A percentile compares a stretch with the other conserved stretches of the same genome.
These are phyloP conservation scores for Myriosclerotinia duriaeana DNA, from an alignment of 2,329 filamentous ascomycete genomes.

Conservation along the genomic window DNA sequence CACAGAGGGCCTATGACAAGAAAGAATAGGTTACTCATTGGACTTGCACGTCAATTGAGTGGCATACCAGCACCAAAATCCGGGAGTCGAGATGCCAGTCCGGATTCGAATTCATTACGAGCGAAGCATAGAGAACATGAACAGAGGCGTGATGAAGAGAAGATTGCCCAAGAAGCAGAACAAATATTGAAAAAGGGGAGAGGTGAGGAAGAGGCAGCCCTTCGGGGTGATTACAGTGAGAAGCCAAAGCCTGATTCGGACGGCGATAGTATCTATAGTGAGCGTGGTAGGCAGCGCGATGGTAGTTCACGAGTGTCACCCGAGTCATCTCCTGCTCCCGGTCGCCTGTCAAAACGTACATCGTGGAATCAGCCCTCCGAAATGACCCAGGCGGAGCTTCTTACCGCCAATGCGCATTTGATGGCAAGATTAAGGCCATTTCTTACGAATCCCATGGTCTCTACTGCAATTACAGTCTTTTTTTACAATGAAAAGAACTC, in stretches of 20 bases:
- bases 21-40: conserved; percentile 82
- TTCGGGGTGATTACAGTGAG: conserved; percentile 73
- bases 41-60: conserved; percentile 81
- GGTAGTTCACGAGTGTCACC: conserved; percentile 29
- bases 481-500: conserved; percentile 88
- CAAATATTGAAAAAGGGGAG: conserved; percentile 72
- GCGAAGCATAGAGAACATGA: conserved; percentile 48
- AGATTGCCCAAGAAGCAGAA: conserved; percentile 72
- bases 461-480: conserved; percentile 82
- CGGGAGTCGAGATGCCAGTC: conserved; percentile 36
- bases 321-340: conserved; percentile 39
- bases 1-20: conserved; percentile 81
- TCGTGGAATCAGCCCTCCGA: conserved; percentile 48
- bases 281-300: conserved; percentile 28
- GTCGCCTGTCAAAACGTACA: conserved; percentile 47
- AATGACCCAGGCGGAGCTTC: conserved; percentile 73
- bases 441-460: conserved; percentile 76
- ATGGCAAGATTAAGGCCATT: conserved; percentile 88
- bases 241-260: conserved; percentile 51
- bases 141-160: conserved; percentile 56
- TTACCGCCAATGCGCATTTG: conserved; percentile 78
- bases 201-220: conserved; percentile 68
- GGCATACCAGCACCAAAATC: conserved; percentile 63
- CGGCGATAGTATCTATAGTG: conserved; percentile 36
- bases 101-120: conserved; percentile 34